A percentile compares a stretch with the other conserved stretches of the same genome.
Conservation (phyloP, 495 filamentous ascomycete genomes). For the Podospora didyma region DNA sequence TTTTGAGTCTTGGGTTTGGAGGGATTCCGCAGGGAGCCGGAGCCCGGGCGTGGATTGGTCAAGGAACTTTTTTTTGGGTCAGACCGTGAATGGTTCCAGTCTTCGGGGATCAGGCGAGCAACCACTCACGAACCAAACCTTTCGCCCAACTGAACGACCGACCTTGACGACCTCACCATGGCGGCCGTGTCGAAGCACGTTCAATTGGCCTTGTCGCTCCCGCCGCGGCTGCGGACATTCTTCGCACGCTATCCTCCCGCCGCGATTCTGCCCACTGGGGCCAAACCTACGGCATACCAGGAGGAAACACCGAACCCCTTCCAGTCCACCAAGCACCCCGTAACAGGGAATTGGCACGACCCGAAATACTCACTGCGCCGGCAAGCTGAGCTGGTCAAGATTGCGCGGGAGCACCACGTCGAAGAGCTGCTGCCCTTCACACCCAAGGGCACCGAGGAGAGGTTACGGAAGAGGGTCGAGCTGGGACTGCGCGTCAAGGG, state of each 20-base stretch:
- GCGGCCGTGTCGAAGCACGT: conserved; percentile 43
- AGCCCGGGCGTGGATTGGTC: no score
- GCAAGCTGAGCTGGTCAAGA: conserved; percentile 88
- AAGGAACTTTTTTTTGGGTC: no score
- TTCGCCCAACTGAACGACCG: background rate
- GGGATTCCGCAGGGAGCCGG: no score
- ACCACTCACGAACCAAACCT: no score
- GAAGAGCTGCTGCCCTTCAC: conserved; percentile 78
- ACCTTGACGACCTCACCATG: conserved; percentile 10
- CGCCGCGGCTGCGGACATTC: conserved; percentile 75
- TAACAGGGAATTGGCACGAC: conserved; percentile 72
- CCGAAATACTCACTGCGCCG: conserved; percentile 77
- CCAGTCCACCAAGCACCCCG: conserved; percentile 61
- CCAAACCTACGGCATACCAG: conserved; percentile 42
- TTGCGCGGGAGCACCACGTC: conserved; percentile 75
- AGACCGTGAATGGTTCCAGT: no score
- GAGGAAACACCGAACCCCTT: conserved; percentile 66
- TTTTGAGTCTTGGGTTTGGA: no score
- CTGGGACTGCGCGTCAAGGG: conserved; percentile 77
- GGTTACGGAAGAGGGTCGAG: conserved; percentile 61
- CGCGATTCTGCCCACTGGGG: conserved; percentile 42
- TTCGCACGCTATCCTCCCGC: conserved; percentile 81
- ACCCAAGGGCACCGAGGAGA: conserved; percentile 68
- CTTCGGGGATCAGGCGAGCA: no score
- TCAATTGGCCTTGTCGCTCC: conserved; percentile 62